Percentiles rank a stretch among this genome's conserved stretches.
phyloP scores from a whole-genome alignment of 2,329 filamentous ascomycete genomes.

The Exophiala sideris region DNA sequence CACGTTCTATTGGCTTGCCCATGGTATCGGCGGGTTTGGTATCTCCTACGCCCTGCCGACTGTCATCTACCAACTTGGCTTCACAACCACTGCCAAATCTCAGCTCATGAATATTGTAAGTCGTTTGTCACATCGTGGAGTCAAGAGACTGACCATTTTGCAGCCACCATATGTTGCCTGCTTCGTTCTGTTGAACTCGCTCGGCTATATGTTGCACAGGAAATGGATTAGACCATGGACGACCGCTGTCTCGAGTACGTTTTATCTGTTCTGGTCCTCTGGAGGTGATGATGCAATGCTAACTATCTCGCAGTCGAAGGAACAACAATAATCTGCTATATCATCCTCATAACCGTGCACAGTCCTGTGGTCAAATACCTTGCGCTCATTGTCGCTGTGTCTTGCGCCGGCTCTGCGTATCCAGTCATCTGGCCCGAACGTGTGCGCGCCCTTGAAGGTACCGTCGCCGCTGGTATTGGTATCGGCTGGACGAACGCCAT shows the following conservation, averaged over 20 bases:
- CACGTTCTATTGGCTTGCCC: conserved; percentile 40
- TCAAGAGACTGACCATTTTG: not conserved
- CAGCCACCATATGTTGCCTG: conserved; percentile 26
- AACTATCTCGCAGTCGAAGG: conserved; percentile 16
- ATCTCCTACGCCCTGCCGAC: conserved; percentile 41
- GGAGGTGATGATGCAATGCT: conserved; percentile 7
- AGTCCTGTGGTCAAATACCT: conserved; percentile 17
- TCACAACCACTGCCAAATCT: conserved; percentile 41
- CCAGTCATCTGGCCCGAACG: conserved; percentile 46
- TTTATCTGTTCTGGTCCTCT: not conserved
- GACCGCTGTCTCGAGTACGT: conserved; percentile 32
- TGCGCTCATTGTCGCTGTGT: conserved; percentile 18
- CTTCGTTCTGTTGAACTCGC: conserved; percentile 28
- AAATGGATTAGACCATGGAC: conserved; percentile 19
- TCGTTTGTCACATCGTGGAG: not conserved
- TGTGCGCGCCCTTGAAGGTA: conserved; percentile 41
- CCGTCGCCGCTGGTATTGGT: conserved; percentile 40
- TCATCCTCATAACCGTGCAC: conserved; percentile 20
- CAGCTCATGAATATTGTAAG: conserved; percentile 48
- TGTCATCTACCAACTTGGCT: conserved; percentile 44
- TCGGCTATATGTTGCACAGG: conserved; percentile 14
- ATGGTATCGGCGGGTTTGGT: conserved; percentile 44
- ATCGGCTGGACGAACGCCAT: conserved; percentile 45
- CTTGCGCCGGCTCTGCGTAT: conserved; percentile 41
- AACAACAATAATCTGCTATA: conserved; percentile 20